Base-by-base conservation (phyloP, 345 rosid species). In the Gynandropsis gynandra region DNA sequence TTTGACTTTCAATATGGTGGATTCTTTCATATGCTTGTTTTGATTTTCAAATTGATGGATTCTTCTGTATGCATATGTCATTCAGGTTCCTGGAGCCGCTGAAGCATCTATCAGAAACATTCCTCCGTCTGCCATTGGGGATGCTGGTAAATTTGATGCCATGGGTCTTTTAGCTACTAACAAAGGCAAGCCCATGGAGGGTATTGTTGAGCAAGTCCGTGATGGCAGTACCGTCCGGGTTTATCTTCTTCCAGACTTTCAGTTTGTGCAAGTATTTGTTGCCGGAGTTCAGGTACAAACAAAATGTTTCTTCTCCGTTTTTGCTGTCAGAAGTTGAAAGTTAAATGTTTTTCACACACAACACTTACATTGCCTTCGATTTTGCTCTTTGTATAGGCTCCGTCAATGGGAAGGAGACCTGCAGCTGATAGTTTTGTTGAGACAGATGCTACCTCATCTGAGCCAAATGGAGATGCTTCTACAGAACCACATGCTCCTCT, bases 121-220 rank as follows among this genome's bases (percentile, higher is more conserved):
- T 36, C 99, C 99, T 33, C 96, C 99, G 31, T 93, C 99, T 74
- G 81, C 97, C 50, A 59, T 93, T 55, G 97, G 99, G 50, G 82
- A 81, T 72, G 64, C 95, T 57, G 73, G 87, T 55, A 78, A 75
- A 65, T 74, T 89, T 35, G 89, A 89, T 73, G 94, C 90, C 44
- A 73, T 76, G 90, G 89, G 80, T 70, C 75, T 88, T 60, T 71
- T 93, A 18, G 72, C 72, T 53, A 76, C 84, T 45, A 89, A 76
- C 64, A 89, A 89, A 66, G 97, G 97, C 42, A 77, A 76, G 47
- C 80, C 96, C 41, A 70, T 89, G 94, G 65, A 89, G 75, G 80
- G 83, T 59, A 74, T 89, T 64, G 97, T 89, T 34, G 97, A 89
- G 82, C 96, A 89, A 67, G 88, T 83, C 58, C 94, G 94, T 42